Evolutionary conservation across 352 stramenopile species (phyloP).

Genomic region (Globisporangium paddicum): DNA sequence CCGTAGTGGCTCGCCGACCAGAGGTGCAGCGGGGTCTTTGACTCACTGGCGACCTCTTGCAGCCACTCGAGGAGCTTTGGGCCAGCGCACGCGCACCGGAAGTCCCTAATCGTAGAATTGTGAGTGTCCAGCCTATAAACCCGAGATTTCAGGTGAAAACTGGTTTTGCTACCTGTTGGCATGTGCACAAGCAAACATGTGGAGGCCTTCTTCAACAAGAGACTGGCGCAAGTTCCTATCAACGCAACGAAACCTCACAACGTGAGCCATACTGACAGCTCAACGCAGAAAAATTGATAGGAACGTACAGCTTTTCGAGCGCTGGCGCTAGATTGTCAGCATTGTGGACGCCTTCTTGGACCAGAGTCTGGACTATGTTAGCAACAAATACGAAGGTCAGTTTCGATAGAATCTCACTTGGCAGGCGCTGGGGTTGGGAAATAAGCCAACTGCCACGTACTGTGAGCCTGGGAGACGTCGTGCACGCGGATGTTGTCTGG

Average conservation of each 20-base stretch:
- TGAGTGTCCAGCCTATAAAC: no score
- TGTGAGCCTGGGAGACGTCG: conserved; percentile 35
- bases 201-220: conserved; percentile 30
- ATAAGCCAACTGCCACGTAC: conserved; percentile 21
- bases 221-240: conserved; percentile 36
- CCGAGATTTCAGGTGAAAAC: no score
- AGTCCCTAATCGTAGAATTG: conserved; percentile 37
- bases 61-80: conserved; percentile 68
- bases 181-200: conserved; percentile 73
- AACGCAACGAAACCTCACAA: neutral
- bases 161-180: conserved; percentile 25
- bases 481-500: conserved; percentile 58
- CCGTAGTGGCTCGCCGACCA: conserved; percentile 69
- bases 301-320: conserved; percentile 30
- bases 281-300: neutral
- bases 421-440: neutral
- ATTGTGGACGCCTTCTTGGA: conserved; percentile 29
- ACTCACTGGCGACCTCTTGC: conserved; percentile 27
- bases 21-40: conserved; percentile 31
- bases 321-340: conserved; percentile 22
- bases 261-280: no score
- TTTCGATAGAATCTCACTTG: neutral
- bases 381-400: neutral
- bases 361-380: conserved; percentile 26
- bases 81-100: conserved; percentile 67